Conservation (phyloP, 495 filamentous ascomycete species). For the Podospora pseudopauciseta region DNA sequence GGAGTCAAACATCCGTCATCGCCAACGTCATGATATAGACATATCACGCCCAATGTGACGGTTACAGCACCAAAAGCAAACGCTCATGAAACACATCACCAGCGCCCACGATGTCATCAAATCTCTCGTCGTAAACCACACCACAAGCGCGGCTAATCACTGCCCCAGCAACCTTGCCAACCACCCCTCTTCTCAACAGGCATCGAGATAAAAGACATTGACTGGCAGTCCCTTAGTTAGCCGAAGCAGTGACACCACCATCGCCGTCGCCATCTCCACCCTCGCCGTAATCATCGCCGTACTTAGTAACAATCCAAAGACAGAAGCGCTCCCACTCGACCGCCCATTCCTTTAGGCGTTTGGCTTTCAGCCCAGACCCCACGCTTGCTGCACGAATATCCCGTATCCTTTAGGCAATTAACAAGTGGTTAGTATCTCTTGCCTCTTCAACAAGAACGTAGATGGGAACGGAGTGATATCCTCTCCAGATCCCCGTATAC, state of each 20-base stretch:
- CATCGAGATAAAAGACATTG: background rate
- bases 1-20: too few species aligned
- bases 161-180: background rate
- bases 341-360: conserved; percentile 72
- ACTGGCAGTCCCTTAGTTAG: background rate
- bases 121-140: too few species aligned
- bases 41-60: background rate
- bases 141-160: too few species aligned
- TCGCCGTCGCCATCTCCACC: background rate
- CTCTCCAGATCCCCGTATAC: background rate
- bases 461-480: background rate
- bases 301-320: conserved; percentile 82
- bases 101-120: background rate
- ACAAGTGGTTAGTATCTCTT: background rate
- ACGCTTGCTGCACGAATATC: conserved; percentile 69
- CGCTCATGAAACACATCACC: background rate
- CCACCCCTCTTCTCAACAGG: background rate
- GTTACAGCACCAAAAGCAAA: background rate
- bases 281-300: conserved; percentile 45
- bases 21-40: too few species aligned
- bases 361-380: conserved; percentile 68
- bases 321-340: conserved; percentile 86
- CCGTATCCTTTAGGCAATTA: conserved; percentile 43
- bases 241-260: background rate
- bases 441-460: background rate